These are phyloP conservation scores for Saraca asoca DNA, from an alignment of 331 rosid genomes.

Conservation along the genomic window DNA sequence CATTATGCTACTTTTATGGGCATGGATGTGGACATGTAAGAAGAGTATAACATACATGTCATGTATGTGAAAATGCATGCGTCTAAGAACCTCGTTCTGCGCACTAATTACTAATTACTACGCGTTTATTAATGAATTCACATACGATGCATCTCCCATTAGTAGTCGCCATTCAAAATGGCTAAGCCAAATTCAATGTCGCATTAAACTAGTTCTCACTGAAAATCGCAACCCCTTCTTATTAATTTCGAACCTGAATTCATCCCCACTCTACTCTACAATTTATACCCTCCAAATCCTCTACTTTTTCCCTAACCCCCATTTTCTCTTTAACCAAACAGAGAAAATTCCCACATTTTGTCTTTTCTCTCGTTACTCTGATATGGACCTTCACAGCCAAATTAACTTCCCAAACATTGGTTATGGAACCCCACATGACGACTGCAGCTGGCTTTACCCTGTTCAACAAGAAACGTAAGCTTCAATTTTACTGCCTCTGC, in stretches of 20 bases:
- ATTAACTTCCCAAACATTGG: conserved; percentile 34
- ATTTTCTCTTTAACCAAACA: background rate
- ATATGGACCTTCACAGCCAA: conserved; percentile 33
- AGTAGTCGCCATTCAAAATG: conserved; percentile 29
- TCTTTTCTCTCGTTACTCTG: no score
- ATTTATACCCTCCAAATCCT: conserved; percentile 5
- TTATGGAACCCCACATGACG: conserved; percentile 19
- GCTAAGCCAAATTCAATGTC: conserved; percentile 23
- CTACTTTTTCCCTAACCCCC: background rate
- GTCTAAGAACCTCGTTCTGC: background rate
- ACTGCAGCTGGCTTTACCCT: conserved; percentile 29
- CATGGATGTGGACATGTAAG: no score
- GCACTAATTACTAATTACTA: no score
- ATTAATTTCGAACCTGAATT: conserved; percentile 27
- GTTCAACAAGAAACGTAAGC: conserved; percentile 34
- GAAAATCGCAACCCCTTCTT: conserved; percentile 33
- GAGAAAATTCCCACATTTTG: no score
- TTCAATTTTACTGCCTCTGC: no score
- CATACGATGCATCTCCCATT: background rate
- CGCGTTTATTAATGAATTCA: background rate
- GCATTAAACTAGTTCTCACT: conserved; percentile 11
- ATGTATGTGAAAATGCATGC: conserved; percentile 7
- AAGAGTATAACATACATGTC: no score
- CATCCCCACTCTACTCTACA: background rate
- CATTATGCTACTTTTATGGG: no score